Percentiles rank a stretch among this genome's conserved stretches.
Conservation (phyloP, 192 early-diverging fungal species). For the Coemansia asiatica region DNA sequence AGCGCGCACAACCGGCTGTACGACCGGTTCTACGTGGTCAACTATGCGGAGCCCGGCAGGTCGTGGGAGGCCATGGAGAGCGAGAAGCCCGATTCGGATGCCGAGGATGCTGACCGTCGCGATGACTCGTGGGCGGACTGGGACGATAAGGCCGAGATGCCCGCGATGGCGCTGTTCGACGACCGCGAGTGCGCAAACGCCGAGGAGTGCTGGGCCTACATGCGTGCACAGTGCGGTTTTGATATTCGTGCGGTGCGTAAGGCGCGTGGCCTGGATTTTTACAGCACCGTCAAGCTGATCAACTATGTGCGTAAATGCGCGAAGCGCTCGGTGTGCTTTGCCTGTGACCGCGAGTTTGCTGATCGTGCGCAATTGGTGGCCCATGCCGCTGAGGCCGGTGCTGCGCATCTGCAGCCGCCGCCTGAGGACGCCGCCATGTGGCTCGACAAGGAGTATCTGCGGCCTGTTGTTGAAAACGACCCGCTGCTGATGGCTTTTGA, state of each 20-base stretch:
- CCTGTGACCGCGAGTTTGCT: constrained; percentile 61
- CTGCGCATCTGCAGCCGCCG: constrained; percentile 57
- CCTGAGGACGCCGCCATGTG: constrained; percentile 61
- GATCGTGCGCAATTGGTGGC: constrained; percentile 46
- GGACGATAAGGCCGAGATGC: constrained; percentile 64
- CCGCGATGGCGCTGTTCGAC: constrained; percentile 83
- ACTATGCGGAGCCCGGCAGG: constrained; percentile 86
- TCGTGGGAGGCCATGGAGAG: constrained; percentile 89
- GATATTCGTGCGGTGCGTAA: constrained; percentile 64
- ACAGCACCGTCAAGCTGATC: constrained; percentile 79
- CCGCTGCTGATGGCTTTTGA: constrained; percentile 75
- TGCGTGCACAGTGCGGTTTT: constrained; percentile 74
- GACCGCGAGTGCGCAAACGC: constrained; percentile 61
- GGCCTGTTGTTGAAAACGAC: constrained; percentile 84
- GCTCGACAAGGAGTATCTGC: constrained; percentile 71
- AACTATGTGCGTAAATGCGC: constrained; percentile 81
- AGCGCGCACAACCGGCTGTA: constrained; percentile 85
- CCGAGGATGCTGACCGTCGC: constrained; percentile 21
- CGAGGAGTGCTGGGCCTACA: constrained; percentile 68
- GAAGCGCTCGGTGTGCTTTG: constrained; percentile 65
- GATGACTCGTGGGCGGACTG: constrained; percentile 78
- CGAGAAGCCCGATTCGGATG: constrained; percentile 74
- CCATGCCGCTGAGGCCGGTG: constrained; percentile 66
- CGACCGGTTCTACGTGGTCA: constrained; percentile 92
- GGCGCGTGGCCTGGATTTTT: constrained; percentile 69